Evolutionary conservation across 495 filamentous ascomycete species (phyloP).

Genomic region (Penicillium cinerascens): DNA sequence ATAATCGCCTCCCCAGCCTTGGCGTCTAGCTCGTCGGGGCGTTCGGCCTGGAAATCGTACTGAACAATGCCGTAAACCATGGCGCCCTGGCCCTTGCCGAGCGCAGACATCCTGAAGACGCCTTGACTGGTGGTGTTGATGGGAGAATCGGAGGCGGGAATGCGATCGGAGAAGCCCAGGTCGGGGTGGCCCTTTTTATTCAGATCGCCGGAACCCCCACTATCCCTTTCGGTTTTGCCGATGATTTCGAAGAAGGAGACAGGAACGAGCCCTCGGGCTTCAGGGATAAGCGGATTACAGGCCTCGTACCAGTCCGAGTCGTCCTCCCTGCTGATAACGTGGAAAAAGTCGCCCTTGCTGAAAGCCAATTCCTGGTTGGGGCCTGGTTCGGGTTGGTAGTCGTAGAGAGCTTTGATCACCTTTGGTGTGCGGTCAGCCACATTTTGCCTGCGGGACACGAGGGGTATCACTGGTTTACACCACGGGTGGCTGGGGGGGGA

Average conservation of each 20-base stretch:
- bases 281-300: constrained; percentile 88
- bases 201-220: constrained; percentile 66
- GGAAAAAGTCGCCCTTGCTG: constrained; percentile 93
- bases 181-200: constrained; percentile 63
- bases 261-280: constrained; percentile 86
- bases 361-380: constrained; percentile 78
- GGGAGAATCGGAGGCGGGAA: constrained; percentile 35
- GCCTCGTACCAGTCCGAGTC: constrained; percentile 97
- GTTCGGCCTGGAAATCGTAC: constrained; percentile 95
- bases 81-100: constrained; percentile 64
- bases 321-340: constrained; percentile 95
- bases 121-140: constrained; percentile 30
- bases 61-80: constrained; percentile 96
- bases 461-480: not conserved
- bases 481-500: not conserved
- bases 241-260: constrained; percentile 90
- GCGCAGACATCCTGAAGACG: constrained; percentile 48
- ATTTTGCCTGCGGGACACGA: not conserved
- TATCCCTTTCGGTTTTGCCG: constrained; percentile 83
- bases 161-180: constrained; percentile 74
- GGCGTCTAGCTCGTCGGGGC: constrained; percentile 92
- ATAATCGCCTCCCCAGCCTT: constrained; percentile 95
- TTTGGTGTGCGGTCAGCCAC: constrained; percentile 39
- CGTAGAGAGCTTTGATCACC: constrained; percentile 96
- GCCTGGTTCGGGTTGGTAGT: constrained; percentile 72